Base-by-base conservation (phyloP, 345 rosid species). In the Citrus medica region DNA sequence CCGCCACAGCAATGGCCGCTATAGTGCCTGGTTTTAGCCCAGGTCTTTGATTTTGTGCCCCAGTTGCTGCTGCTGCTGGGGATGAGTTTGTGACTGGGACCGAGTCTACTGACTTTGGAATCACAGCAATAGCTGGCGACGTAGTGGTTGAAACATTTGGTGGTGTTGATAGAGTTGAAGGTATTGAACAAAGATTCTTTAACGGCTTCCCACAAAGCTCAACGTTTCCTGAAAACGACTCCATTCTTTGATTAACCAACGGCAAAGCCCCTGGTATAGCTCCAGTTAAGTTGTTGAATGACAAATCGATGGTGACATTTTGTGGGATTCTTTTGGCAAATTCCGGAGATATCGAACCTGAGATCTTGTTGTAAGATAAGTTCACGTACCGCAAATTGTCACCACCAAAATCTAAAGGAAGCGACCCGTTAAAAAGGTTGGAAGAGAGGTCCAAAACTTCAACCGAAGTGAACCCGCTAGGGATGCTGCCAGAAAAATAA, bases 41-140 rank as follows among this genome's bases (percentile, higher is more conserved):
- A 55, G 58, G 21, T 53, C 86, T 80, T 72, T 84, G 82, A 9
- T 40, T 79, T 61, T 75, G 73, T 6, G 82, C 24, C 6, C 68
- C 59, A 32, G 42, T 53, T 19, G 56, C 32, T 6, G 38, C 32
- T 6, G 38, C 7, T 27, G 82, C 22, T 53, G 58, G 58, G 58
- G 58, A 48, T 24, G 85, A 73, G 79, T 78, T 78, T 66, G 86
- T 60, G 27, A 3, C 82, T 33, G 93, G 86, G 17, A 74, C 55
- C 0, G 92, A 64, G 79, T 80, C 84, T 19, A 71, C 56, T 67
- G 88, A 61, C 78, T 88, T 91, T 3, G 99, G 99, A 46, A 92
- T 93, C 35, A 91, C 99, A 2, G 99, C 99, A 67, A 95, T 92
- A 19, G 98, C 98, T 9, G 99, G 98, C 42, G 99, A 83, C 27